Conservation (phyloP, 2,329 filamentous ascomycete species). For the Colletotrichum endophyticum region DNA sequence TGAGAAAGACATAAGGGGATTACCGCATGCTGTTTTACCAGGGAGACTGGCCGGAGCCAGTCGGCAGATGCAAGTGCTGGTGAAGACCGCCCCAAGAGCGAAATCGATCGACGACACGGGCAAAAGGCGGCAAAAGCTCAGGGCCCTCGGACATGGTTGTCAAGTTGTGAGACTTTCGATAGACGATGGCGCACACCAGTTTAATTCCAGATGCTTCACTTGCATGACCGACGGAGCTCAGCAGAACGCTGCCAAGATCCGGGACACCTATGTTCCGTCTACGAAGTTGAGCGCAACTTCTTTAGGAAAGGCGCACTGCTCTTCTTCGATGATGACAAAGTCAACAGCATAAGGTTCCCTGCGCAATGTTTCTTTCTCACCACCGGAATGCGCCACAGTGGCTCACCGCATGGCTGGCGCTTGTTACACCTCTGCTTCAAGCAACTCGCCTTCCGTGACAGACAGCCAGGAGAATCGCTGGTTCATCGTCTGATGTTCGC, state of each 20-base stretch:
- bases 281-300: background rate
- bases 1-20: slow-evolving; percentile 4
- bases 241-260: background rate
- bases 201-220: background rate
- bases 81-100: background rate
- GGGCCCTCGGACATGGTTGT: background rate
- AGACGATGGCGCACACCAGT: background rate
- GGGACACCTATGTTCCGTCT: background rate
- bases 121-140: background rate
- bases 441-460: background rate
- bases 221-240: background rate
- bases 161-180: background rate
- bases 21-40: background rate
- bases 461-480: background rate
- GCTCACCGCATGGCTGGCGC: background rate
- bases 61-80: background rate
- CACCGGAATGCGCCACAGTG: background rate
- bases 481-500: background rate
- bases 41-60: background rate
- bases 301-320: background rate
- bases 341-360: background rate
- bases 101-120: background rate
- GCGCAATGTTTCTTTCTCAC: background rate
- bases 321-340: background rate
- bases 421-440: background rate